Conservation (phyloP, 2,329 filamentous ascomycete species). For the Diaporthe nobilis region DNA sequence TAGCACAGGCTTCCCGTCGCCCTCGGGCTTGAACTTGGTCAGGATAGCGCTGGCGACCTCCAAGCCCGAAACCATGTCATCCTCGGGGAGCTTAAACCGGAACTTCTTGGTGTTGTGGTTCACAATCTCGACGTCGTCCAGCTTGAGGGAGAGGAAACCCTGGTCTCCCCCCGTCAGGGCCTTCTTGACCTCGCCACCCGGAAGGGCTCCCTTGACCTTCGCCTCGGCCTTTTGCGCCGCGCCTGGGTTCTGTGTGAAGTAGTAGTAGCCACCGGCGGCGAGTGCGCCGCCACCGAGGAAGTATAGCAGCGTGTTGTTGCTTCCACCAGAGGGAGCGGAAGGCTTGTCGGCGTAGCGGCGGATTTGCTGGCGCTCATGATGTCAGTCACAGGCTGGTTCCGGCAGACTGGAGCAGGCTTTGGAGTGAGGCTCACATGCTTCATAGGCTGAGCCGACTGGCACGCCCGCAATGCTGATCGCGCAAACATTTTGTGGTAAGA, state of each 20-base stretch:
- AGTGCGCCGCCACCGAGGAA: slow-evolving; percentile 71
- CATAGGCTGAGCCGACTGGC: slow-evolving; percentile 75
- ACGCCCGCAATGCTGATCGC: slow-evolving; percentile 73
- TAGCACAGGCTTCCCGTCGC: slow-evolving; percentile 86
- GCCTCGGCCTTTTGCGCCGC: slow-evolving; percentile 71
- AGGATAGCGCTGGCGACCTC: slow-evolving; percentile 87
- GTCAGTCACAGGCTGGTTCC: slow-evolving; percentile 38
- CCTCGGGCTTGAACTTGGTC: slow-evolving; percentile 90
- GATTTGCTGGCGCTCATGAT: slow-evolving; percentile 57
- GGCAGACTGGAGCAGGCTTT: background rate
- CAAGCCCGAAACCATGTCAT: slow-evolving; percentile 87
- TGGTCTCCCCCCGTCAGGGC: slow-evolving; percentile 88
- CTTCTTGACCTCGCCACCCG: slow-evolving; percentile 58
- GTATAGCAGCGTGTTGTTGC: slow-evolving; percentile 73
- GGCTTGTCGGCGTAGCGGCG: slow-evolving; percentile 79
- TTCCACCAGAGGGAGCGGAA: slow-evolving; percentile 63
- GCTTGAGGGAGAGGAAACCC: slow-evolving; percentile 86
- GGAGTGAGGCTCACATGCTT: slow-evolving; percentile 68
- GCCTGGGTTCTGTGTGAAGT: slow-evolving; percentile 60
- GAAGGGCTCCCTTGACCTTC: slow-evolving; percentile 58
- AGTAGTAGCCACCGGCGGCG: slow-evolving; percentile 72
- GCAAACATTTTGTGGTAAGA: slow-evolving; percentile 71
- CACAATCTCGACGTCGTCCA: slow-evolving; percentile 82
- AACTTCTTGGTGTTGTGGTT: slow-evolving; percentile 97
- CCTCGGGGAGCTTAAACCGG: slow-evolving; percentile 88